Base-by-base conservation (phyloP, 2,329 filamentous ascomycete species). In the Aotearoamyces nothofagi region DNA sequence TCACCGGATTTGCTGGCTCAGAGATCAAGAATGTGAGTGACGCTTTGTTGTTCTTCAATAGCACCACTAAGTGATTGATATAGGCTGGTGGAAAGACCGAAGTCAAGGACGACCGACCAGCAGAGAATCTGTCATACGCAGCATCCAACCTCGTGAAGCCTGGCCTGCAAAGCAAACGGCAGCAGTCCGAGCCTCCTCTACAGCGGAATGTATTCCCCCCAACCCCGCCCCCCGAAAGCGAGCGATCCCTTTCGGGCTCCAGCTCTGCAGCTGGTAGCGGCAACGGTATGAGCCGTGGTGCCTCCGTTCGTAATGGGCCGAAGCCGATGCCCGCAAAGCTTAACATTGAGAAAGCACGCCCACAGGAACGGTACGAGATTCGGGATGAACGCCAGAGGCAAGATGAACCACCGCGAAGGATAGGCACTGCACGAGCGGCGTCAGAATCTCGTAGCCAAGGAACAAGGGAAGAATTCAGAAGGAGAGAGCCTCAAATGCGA, bases 161-260 rank as follows among this genome's bases (percentile, higher is more conserved):
- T 17, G 80, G 79, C 27, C 61, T 96, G 17, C 67, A 69, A 41
- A 87, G 79, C 46, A 72, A 80, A 39, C 69, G 79, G 45, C 82
- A 92, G 45, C 82, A 90, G 47, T 90, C 81, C 11, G 84, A 90
- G 47, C 82, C 83, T 6, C 81, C 82, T 1, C 60, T 73, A 39
- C 71, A 69, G 48, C 74, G 83, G 43, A 81, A 80, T 44, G 69
- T 87, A 37, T 94, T 96, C 58, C 90, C 90, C 11, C 90, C 90
- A n/a, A 96, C 90, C n/a, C 90, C 90, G 22, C 90, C 90, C 5
- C 90, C 90, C 5, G 90, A 98, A 60, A 69, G 70, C 37, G 84
- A 94, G 41, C 78, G 76, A 44, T 53, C 55, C 14, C 28, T 11
- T 26, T 36, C 33, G 10, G 32, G 15, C 30, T 37, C 41, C 15